Percentiles rank a stretch among this genome's conserved stretches.
Evolutionary conservation across 2,329 filamentous ascomycete genomes (phyloP).

Genomic region (Verticillium isaacii): DNA sequence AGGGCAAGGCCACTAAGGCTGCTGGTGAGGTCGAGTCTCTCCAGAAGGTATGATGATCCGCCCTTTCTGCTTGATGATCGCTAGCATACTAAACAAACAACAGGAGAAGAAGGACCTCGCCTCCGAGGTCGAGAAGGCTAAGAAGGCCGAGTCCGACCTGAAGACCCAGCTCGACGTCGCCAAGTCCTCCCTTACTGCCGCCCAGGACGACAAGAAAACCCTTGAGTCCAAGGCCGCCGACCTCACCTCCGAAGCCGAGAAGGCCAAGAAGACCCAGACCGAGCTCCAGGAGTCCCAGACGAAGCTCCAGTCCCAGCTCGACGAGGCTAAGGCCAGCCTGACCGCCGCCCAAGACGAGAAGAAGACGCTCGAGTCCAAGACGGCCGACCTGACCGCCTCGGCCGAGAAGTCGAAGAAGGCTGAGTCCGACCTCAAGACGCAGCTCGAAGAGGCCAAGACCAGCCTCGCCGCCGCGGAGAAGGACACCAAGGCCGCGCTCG

Average conservation of each 20-base stretch:
- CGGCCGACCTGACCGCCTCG: slow-evolving; percentile 2
- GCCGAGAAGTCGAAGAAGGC: slow-evolving; percentile 11
- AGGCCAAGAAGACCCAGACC: slow-evolving; percentile 8
- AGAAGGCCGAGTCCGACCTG: slow-evolving; percentile 6
- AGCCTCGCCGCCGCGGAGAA: slow-evolving; percentile 4
- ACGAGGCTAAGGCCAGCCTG: slow-evolving; percentile 4
- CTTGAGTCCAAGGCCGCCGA: slow-evolving; percentile 6
- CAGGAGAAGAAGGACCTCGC: slow-evolving; percentile 6
- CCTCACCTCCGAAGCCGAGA: slow-evolving; percentile 6
- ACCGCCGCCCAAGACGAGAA: slow-evolving; percentile 7
- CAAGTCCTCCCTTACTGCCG: slow-evolving; percentile 1
- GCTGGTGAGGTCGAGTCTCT: slow-evolving; percentile 28
- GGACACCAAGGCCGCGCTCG: slow-evolving; percentile 8
- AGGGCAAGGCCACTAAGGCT: slow-evolving; percentile 30
- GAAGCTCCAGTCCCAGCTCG: slow-evolving; percentile 8
- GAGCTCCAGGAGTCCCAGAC: slow-evolving; percentile 4
- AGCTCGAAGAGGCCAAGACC: slow-evolving; percentile 4
- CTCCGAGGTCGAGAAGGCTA: slow-evolving; percentile 7
- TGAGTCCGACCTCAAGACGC: slow-evolving; percentile 4
- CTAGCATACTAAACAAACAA: background rate
- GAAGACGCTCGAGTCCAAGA: slow-evolving; percentile 4
- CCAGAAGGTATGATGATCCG: slow-evolving; percentile 21
- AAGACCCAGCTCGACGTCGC: slow-evolving; percentile 8
- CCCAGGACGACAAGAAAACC: slow-evolving; percentile 5
- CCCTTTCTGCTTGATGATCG: background rate